Conservation (phyloP, 2,329 filamentous ascomycete species). For the Aureobasidium pullulans region DNA sequence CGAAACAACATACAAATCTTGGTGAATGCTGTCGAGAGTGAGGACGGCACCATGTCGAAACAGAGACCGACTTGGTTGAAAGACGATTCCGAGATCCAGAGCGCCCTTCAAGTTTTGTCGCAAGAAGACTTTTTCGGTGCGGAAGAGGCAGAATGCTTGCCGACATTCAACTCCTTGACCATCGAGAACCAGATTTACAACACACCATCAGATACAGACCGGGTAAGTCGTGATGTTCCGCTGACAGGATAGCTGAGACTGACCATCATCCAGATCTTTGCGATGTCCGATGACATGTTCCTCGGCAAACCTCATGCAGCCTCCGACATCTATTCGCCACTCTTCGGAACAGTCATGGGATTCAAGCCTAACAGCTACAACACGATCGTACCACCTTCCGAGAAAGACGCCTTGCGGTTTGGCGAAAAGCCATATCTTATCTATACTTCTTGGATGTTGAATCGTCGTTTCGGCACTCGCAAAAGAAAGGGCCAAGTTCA, state of each 20-base stretch:
- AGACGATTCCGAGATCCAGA: slow-evolving; percentile 25
- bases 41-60: slow-evolving; percentile 13
- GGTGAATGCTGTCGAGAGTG: slow-evolving; percentile 33
- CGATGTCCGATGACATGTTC: slow-evolving; percentile 40
- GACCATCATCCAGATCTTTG: slow-evolving; percentile 28
- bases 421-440: slow-evolving; percentile 40
- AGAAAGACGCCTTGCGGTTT: slow-evolving; percentile 29
- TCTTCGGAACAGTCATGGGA: slow-evolving; percentile 37
- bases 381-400: slow-evolving; percentile 29
- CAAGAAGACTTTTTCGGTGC: slow-evolving; percentile 39
- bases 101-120: slow-evolving; percentile 28
- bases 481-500: slow-evolving; percentile 38
- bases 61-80: slow-evolving; percentile 35
- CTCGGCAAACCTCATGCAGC: slow-evolving; percentile 36
- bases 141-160: slow-evolving; percentile 32
- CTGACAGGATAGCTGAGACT: background rate
- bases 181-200: slow-evolving; percentile 40
- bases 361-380: slow-evolving; percentile 39
- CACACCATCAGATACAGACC: slow-evolving; percentile 34
- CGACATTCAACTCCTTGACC: slow-evolving; percentile 39
- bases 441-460: slow-evolving; percentile 39
- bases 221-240: slow-evolving; percentile 17
- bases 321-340: slow-evolving; percentile 37
- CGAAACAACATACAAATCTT: slow-evolving; percentile 39
- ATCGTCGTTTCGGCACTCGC: slow-evolving; percentile 39